These are phyloP conservation scores for Hericium erinaceus DNA, from an alignment of 768 basidiomycete species.

Conservation along the genomic window DNA sequence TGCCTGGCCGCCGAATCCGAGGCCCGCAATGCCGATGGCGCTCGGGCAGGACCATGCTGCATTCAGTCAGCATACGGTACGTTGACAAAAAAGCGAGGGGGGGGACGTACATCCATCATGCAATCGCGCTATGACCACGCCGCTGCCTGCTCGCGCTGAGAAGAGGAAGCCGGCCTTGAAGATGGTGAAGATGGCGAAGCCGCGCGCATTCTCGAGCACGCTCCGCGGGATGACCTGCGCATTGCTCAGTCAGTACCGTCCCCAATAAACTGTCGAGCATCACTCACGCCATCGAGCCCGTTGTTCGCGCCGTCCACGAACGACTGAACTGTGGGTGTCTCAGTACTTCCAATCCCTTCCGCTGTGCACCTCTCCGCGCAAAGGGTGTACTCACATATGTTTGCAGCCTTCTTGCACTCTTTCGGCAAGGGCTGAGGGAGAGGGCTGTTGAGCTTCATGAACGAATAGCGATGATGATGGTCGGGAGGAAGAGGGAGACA, in stretches of 20 bases:
- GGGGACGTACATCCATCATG: slow-evolving; percentile 63
- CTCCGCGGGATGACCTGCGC: slow-evolving; percentile 43
- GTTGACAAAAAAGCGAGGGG: not conserved
- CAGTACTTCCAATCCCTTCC: too few relatives aligned
- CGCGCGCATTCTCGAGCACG: slow-evolving; percentile 48
- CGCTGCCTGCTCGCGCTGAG: slow-evolving; percentile 74
- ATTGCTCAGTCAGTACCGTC: not conserved
- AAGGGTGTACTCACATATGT: slow-evolving; percentile 54
- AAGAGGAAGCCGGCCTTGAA: slow-evolving; percentile 66
- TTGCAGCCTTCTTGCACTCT: slow-evolving; percentile 82
- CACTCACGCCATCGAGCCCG: slow-evolving; percentile 68
- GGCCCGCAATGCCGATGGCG: slow-evolving; percentile 88
- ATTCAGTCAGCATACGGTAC: not conserved
- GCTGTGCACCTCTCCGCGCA: not conserved
- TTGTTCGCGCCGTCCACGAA: slow-evolving; percentile 78
- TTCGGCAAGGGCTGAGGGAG: slow-evolving; percentile 58
- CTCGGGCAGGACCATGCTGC: slow-evolving; percentile 89
- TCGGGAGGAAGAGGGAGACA: not conserved
- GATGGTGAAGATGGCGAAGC: slow-evolving; percentile 89
- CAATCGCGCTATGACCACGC: slow-evolving; percentile 80
- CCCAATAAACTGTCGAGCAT: not conserved
- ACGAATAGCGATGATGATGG: not conserved
- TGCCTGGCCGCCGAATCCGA: slow-evolving; percentile 78
- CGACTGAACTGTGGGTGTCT: slow-evolving; percentile 50
- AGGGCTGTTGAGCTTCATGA: slow-evolving; percentile 42